phyloP scores from a whole-genome alignment of 129 eudicot genomes.

The Dittrichia graveolens region DNA sequence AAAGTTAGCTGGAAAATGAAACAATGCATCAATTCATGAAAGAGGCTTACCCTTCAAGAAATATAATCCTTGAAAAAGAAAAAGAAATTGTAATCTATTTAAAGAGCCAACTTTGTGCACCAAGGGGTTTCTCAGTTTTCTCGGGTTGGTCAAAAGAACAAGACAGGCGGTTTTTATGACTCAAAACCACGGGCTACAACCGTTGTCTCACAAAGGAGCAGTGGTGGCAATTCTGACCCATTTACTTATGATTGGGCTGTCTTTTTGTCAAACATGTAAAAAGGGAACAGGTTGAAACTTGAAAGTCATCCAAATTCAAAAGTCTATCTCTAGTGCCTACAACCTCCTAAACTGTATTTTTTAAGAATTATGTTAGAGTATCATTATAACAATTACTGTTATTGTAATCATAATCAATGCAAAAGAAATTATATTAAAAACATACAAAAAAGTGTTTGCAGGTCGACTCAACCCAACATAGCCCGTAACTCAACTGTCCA shows the following conservation, averaged over 20 bases:
- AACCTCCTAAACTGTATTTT: neutral
- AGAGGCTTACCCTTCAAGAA: neutral
- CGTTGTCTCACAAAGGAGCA: neutral
- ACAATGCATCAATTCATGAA: slow-evolving; percentile 13
- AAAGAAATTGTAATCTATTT: neutral
- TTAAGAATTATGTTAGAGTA: neutral
- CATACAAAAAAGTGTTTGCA: neutral
- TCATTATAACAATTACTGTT: neutral
- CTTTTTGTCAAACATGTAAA: neutral
- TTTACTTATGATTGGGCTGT: neutral
- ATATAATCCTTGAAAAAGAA: neutral
- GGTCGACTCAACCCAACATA: neutral
- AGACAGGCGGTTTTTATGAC: neutral
- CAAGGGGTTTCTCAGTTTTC: slow-evolving; percentile 1
- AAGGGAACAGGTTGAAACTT: neutral
- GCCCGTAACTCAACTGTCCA: neutral
- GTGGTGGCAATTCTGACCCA: slow-evolving; percentile 1
- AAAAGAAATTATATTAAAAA: no score
- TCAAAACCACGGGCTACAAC: neutral
- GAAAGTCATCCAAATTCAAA: neutral
- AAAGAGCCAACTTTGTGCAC: neutral
- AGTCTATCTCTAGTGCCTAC: neutral
- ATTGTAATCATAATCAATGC: neutral
- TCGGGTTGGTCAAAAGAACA: neutral
- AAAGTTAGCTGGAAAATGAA: slow-evolving; percentile 78